phyloP scores from a whole-genome alignment of 2,329 filamentous ascomycete species.

The Fusarium subtropicale region DNA sequence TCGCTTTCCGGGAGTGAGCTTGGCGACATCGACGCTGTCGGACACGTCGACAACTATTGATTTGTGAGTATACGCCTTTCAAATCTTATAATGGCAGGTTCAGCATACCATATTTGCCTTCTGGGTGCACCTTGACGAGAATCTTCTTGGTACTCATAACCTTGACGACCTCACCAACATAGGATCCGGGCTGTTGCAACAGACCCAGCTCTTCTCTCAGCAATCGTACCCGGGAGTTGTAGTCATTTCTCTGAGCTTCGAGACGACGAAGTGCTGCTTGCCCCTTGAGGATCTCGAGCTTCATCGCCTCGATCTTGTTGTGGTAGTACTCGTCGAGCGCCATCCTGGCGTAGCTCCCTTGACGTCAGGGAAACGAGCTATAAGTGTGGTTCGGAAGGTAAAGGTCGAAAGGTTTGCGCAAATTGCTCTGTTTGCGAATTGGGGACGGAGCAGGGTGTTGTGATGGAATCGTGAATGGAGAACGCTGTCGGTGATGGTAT shows the following conservation, averaged over 20 bases:
- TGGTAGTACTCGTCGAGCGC: slow-evolving; percentile 99
- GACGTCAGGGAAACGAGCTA: slow-evolving; percentile 26
- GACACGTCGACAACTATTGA: slow-evolving; percentile 89
- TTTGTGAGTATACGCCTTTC: not conserved
- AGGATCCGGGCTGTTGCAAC: slow-evolving; percentile 96
- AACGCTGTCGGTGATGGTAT: slow-evolving; percentile 34
- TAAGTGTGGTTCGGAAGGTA: slow-evolving; percentile 10
- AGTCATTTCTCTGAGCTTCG: slow-evolving; percentile 98
- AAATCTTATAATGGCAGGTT: not conserved
- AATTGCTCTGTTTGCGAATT: slow-evolving; percentile 11
- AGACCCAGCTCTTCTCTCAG: slow-evolving; percentile 95
- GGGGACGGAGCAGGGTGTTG: slow-evolving; percentile 17
- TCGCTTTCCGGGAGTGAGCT: slow-evolving; percentile 97
- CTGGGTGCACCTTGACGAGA: slow-evolving; percentile 97
- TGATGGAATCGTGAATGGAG: slow-evolving; percentile 31
- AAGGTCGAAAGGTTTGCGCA: not conserved
- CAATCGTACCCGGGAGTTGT: slow-evolving; percentile 96
- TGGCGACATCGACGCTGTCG: slow-evolving; percentile 92
- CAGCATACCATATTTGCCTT: slow-evolving; percentile 95
- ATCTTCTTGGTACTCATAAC: slow-evolving; percentile 99
- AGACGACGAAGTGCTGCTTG: slow-evolving; percentile 94
- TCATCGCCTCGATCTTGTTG: slow-evolving; percentile 99
- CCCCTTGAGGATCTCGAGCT: slow-evolving; percentile 99
- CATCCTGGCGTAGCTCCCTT: slow-evolving; percentile 71
- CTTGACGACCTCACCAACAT: slow-evolving; percentile 99